phyloP scores from a whole-genome alignment of 2,329 filamentous ascomycete genomes.

The Xylariales sp. region DNA sequence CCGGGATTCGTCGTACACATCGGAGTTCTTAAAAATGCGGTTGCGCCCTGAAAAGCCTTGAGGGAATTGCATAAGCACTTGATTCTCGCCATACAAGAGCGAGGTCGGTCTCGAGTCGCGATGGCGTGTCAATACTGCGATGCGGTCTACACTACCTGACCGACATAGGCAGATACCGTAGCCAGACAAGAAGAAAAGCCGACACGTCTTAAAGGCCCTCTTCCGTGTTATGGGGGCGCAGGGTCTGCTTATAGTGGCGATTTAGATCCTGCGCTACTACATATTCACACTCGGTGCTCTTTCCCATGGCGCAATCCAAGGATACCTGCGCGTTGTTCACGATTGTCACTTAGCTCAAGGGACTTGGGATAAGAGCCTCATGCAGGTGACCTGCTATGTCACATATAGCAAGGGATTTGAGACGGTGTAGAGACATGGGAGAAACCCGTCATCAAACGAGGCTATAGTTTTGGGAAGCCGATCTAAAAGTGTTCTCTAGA shows the following conservation, averaged over 20 bases:
- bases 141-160: background rate
- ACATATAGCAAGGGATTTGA: background rate
- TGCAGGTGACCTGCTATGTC: background rate
- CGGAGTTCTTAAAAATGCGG: constrained; percentile 66
- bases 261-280: background rate
- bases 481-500: background rate
- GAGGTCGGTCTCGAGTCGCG: background rate
- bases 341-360: background rate
- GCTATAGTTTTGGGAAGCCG: background rate
- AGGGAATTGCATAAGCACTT: background rate
- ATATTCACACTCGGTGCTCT: background rate
- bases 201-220: background rate
- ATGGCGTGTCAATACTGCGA: background rate
- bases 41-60: background rate
- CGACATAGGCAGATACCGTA: background rate
- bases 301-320: background rate
- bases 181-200: background rate
- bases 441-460: too few species aligned
- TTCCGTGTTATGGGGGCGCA: background rate
- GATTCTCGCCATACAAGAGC: background rate
- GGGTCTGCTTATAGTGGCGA: background rate
- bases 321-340: background rate
- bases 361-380: background rate
- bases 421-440: background rate
- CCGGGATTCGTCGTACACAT: constrained; percentile 87